Evolutionary conservation across 1,139 yeast species (phyloP).

Genomic region (Hyphopichia pseudoburtonii): DNA sequence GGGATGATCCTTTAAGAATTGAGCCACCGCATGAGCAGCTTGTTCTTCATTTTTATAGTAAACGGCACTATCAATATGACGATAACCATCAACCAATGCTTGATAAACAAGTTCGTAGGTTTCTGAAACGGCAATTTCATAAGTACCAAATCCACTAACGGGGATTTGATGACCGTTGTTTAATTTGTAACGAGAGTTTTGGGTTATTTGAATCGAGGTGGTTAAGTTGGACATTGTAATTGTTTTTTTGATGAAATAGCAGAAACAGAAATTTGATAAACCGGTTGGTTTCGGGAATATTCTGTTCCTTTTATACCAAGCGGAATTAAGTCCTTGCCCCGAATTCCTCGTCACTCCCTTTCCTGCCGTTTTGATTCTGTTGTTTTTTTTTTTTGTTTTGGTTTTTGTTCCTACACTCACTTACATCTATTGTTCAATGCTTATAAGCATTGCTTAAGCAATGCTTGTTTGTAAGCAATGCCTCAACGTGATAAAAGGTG

Average conservation of each 20-base stretch:
- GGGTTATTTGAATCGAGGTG: constrained; percentile 30
- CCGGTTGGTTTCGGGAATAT: too few species aligned
- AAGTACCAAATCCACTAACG: constrained; percentile 41
- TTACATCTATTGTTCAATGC: too few species aligned
- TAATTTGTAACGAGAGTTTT: constrained; percentile 28
- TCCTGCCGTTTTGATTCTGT: too few species aligned
- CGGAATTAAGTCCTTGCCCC: too few species aligned
- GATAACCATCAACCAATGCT: constrained; percentile 61
- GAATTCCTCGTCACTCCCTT: too few species aligned
- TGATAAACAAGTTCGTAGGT: constrained; percentile 31
- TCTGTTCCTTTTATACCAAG: too few species aligned
- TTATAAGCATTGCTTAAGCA: too few species aligned
- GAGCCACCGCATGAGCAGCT: constrained; percentile 29
- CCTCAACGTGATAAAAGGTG: too few species aligned
- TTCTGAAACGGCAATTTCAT: constrained; percentile 22
- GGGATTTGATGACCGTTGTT: constrained; percentile 41
- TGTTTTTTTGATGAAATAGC: neutral
- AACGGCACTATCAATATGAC: constrained; percentile 52
- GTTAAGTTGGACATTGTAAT: constrained; percentile 21
- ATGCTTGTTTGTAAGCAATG: too few species aligned
- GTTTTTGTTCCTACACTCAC: too few species aligned
- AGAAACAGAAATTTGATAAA: too few species aligned
- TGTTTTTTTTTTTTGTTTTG: too few species aligned
- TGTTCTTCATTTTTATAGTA: constrained; percentile 58
- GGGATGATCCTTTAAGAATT: constrained; percentile 44